Evolutionary conservation across 2,329 filamentous ascomycete genomes (phyloP).

Genomic region (Diaporthe nobilis): DNA sequence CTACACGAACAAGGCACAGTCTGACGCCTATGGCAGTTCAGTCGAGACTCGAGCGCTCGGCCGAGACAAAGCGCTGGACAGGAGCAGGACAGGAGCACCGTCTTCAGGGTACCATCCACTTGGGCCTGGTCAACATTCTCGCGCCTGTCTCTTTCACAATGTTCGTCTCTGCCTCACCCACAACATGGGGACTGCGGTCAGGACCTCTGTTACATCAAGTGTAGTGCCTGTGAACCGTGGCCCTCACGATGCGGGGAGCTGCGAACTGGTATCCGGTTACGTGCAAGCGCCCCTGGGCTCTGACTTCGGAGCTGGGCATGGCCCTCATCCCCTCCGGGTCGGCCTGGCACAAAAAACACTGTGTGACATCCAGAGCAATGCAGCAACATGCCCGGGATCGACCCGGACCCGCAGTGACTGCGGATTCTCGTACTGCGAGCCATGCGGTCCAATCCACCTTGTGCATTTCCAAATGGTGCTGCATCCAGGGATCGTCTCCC

Average conservation of each 20-base stretch:
- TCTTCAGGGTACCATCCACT: not conserved
- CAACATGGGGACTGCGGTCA: not conserved
- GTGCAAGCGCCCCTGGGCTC: constrained; percentile 34
- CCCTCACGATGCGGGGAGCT: not conserved
- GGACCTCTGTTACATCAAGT: not conserved
- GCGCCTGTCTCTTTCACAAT: not conserved
- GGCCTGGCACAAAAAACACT: not conserved
- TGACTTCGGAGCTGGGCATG: not conserved
- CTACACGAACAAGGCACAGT: not conserved
- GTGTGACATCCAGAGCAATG: constrained; percentile 2
- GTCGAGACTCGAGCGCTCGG: not conserved
- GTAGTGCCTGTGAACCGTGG: not conserved
- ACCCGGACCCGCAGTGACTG: not conserved
- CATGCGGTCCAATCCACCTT: not conserved
- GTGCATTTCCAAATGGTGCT: not conserved
- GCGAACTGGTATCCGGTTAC: constrained; percentile 39
- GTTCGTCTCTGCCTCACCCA: not conserved
- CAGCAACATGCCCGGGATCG: not conserved
- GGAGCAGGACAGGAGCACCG: too few relatives aligned
- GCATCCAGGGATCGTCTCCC: constrained; percentile 3
- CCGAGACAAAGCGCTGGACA: not conserved
- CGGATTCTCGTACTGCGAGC: not conserved
- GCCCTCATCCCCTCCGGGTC: not conserved
- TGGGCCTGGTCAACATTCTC: not conserved
- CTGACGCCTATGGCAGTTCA: not conserved